Base-by-base conservation (phyloP, 2,329 filamentous ascomycete genomes). In the Pestalotiopsis sp. region DNA sequence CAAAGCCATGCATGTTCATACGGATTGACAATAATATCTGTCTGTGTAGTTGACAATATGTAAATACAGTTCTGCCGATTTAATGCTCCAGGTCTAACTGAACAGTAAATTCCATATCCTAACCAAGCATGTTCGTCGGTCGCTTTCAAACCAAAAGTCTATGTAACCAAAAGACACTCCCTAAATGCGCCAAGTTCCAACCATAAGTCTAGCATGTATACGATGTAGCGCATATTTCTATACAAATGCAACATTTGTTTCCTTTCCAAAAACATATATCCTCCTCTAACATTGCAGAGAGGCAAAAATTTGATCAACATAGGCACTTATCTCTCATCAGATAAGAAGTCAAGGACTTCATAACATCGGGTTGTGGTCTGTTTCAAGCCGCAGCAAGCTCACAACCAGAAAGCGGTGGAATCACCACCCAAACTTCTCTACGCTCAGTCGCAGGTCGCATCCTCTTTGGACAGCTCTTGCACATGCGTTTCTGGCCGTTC, bases 341-440 rank as follows among this genome's bases (percentile, higher is more conserved):
- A 9, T 7, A 36, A 36, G 2, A 36, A 9, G 0, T 6, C 31
- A 36, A 36, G 9, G 7, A 36, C 31, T 36, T 9, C 6, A 9
- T 36, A 2, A 36, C 0, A 36, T 9, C 31, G 31, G 31, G 7
- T 36, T 2, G 31, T 36, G 31, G 31, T 36, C 31, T 36, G 31
- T 36, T 9, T 2, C 31, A 9, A 36, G 31, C 31, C 31, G 31
- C 31, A 2, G 2, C 6, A 0, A 31, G 2, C 31, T 36, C 31
- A 36, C 31, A 0, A 31, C 31, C 6, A 31, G 1, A 31, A 31
- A 31, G 31, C 31, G 31, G 31, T 31, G 31, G 31, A 31, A 23
- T 23, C n/a, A 92, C 90, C 90, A 92, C 1, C 89, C 89, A 82
- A 91, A 91, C 74, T 92, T 92, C 85, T 92, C 90, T 31, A 91